Percentiles rank a stretch among this genome's conserved stretches.
These are phyloP conservation scores for Draba incana DNA, from an alignment of 345 rosid species.

Conservation along the genomic window DNA sequence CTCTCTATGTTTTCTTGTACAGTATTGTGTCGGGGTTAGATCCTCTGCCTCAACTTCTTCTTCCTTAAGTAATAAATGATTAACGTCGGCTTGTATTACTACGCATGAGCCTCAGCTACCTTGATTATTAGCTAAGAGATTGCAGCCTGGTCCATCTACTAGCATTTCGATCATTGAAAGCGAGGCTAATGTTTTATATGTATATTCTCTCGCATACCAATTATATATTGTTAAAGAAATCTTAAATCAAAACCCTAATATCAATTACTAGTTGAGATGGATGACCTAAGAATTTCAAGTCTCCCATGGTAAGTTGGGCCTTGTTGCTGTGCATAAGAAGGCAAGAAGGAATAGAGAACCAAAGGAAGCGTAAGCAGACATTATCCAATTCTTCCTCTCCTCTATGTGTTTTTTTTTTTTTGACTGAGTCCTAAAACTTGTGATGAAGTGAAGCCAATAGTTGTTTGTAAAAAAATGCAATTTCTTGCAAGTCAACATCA, in stretches of 20 bases:
- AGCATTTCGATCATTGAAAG: conserved; percentile 13
- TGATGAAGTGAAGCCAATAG: no score
- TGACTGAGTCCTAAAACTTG: no score
- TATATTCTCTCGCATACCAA: neutral
- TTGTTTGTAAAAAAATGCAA: no score
- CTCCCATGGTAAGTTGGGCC: neutral
- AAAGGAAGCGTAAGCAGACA: neutral
- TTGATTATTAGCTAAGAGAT: neutral
- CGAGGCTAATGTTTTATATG: neutral
- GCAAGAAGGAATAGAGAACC: neutral
- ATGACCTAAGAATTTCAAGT: neutral
- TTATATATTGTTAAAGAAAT: neutral
- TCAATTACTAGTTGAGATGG: neutral
- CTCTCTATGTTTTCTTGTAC: no score
- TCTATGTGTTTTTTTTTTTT: neutral
- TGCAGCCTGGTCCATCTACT: conserved; percentile 13
- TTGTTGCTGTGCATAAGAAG: conserved; percentile 17
- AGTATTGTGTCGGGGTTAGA: no score
- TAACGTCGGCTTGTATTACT: no score
- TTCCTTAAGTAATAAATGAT: no score
- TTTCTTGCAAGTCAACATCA: no score
- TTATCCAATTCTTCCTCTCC: neutral
- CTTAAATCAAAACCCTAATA: conserved; percentile 4
- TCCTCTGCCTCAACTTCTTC: neutral
- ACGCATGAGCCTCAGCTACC: no score